phyloP scores from a whole-genome alignment of 2,329 filamentous ascomycete genomes.

The Huntiella savannae region DNA sequence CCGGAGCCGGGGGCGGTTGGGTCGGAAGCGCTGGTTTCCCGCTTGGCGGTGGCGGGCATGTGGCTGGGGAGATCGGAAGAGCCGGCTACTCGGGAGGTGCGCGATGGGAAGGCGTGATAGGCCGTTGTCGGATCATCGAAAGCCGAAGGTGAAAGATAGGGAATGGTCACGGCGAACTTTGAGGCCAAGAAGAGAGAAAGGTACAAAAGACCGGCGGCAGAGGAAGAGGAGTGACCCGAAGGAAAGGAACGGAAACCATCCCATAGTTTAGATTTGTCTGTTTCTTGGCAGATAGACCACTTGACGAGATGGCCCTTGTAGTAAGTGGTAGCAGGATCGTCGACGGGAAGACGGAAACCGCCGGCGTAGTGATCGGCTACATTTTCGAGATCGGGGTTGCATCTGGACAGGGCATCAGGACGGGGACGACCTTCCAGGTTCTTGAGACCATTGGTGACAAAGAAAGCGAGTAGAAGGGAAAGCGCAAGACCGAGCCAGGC shows the following conservation, averaged over 20 bases:
- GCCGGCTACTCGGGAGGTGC: conserved; percentile 22
- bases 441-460: conserved; percentile 76
- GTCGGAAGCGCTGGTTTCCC: conserved; percentile 22
- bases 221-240: conserved; percentile 38
- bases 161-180: conserved; percentile 58
- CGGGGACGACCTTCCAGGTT: conserved; percentile 51
- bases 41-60: neutral
- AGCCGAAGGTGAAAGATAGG: conserved; percentile 38
- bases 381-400: conserved; percentile 52
- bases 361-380: conserved; percentile 43
- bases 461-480: conserved; percentile 51
- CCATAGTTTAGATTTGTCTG: conserved; percentile 39
- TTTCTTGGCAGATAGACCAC: conserved; percentile 55
- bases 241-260: conserved; percentile 72
- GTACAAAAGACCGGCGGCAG: conserved; percentile 67
- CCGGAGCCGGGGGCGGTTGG: conserved; percentile 7
- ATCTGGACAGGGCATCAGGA: conserved; percentile 67
- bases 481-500: conserved; percentile 69
- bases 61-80: neutral
- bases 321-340: conserved; percentile 21
- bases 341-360: conserved; percentile 36
- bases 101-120: conserved; percentile 58
- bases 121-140: conserved; percentile 20
- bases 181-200: conserved; percentile 72
- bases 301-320: conserved; percentile 36